Conservation (phyloP, 176 grass and related monocot species). For the Neostapfia colusana region DNA sequence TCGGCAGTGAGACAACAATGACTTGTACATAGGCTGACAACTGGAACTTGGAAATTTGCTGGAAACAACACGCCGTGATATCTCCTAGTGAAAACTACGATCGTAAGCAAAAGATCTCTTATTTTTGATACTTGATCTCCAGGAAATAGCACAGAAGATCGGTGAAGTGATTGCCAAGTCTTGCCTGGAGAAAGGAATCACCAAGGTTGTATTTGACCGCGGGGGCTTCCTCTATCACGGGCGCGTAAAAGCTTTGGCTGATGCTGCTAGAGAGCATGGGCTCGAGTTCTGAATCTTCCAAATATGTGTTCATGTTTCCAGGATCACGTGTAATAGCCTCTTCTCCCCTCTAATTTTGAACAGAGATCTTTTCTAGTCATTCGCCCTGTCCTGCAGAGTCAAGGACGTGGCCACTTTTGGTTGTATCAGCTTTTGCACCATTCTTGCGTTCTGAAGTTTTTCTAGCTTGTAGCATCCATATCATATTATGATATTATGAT, state of each 20-base stretch:
- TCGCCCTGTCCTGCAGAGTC: slow-evolving; percentile 11
- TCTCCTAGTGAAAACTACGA: not conserved
- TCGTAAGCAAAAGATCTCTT: too few relatives aligned
- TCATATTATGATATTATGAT: not conserved
- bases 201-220: slow-evolving; percentile 88
- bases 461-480: not conserved
- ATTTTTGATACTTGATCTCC: slow-evolving; percentile 29
- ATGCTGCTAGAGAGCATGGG: slow-evolving; percentile 80
- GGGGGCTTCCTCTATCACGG: slow-evolving; percentile 89
- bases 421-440: not conserved
- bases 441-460: not conserved
- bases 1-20: not conserved
- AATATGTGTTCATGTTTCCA: slow-evolving; percentile 37
- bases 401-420: not conserved
- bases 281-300: slow-evolving; percentile 65
- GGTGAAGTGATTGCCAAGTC: slow-evolving; percentile 86
- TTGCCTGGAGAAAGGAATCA: slow-evolving; percentile 94
- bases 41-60: slow-evolving; percentile 12
- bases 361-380: slow-evolving; percentile 35
- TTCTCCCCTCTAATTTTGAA: slow-evolving; percentile 21
- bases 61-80: not conserved
- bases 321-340: slow-evolving; percentile 24
- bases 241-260: slow-evolving; percentile 80
- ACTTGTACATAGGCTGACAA: not conserved
- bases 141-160: slow-evolving; percentile 89